Conservation (phyloP, 2,329 filamentous ascomycete species). For the Phaeosphaeriaceae sp. region DNA sequence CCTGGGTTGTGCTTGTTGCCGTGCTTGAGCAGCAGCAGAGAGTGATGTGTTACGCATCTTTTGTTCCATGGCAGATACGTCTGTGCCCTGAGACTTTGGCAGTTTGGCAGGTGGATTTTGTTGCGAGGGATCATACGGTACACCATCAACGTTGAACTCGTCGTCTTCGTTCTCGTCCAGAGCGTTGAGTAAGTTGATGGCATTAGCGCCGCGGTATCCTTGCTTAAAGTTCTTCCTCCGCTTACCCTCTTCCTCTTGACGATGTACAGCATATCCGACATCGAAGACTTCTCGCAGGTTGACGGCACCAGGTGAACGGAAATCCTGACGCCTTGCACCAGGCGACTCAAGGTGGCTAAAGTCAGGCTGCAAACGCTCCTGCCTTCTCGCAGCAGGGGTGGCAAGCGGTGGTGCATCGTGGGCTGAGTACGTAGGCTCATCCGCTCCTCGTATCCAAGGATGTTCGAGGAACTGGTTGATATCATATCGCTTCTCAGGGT, state of each 20-base stretch:
- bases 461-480: constrained; percentile 94
- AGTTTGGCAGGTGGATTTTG: constrained; percentile 66
- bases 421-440: constrained; percentile 71
- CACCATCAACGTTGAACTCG: constrained; percentile 69
- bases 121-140: constrained; percentile 57
- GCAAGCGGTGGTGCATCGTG: constrained; percentile 74
- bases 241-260: constrained; percentile 95
- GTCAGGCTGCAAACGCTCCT: constrained; percentile 59
- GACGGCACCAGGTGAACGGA: constrained; percentile 92
- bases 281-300: constrained; percentile 98
- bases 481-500: constrained; percentile 92
- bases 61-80: constrained; percentile 79
- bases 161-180: constrained; percentile 70
- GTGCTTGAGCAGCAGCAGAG: constrained; percentile 67
- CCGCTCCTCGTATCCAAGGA: constrained; percentile 83
- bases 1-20: constrained; percentile 51
- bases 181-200: constrained; percentile 69
- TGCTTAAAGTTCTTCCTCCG: constrained; percentile 82
- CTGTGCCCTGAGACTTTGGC: constrained; percentile 67
- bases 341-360: constrained; percentile 65
- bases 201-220: constrained; percentile 68
- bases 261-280: constrained; percentile 95
- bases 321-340: constrained; percentile 78
- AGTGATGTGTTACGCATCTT: constrained; percentile 86
- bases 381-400: constrained; percentile 68